Evolutionary conservation across 352 stramenopile species (phyloP).

Genomic region (Aphanomyces cochlioides): DNA sequence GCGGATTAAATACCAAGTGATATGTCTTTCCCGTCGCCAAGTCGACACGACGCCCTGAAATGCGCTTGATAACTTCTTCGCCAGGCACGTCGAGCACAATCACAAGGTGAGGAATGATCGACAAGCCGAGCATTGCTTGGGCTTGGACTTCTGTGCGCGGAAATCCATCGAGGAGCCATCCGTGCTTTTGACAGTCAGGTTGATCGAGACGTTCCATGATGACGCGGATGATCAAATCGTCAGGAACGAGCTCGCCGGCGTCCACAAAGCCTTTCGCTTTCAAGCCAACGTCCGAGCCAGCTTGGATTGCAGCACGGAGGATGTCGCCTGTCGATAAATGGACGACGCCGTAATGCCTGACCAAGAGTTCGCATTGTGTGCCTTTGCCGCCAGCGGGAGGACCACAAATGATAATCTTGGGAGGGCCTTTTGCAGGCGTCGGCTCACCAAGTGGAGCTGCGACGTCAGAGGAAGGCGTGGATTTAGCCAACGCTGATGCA

Average conservation of each 20-base stretch:
- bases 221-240: constrained; percentile 89
- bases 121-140: constrained; percentile 46
- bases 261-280: constrained; percentile 91
- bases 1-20: constrained; percentile 72
- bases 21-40: constrained; percentile 72
- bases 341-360: constrained; percentile 82
- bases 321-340: constrained; percentile 93
- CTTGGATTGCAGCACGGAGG: constrained; percentile 81
- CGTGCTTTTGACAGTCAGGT: constrained; percentile 72
- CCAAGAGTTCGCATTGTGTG: constrained; percentile 91
- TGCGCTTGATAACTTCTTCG: constrained; percentile 69
- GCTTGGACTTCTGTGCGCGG: constrained; percentile 65
- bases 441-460: not conserved
- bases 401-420: constrained; percentile 84
- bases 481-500: not conserved
- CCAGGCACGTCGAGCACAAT: constrained; percentile 78
- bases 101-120: constrained; percentile 60
- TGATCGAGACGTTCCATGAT: constrained; percentile 74
- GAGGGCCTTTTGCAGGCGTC: constrained; percentile 22
- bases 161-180: constrained; percentile 91
- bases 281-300: constrained; percentile 48
- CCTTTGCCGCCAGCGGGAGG: constrained; percentile 91
- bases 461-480: not conserved
- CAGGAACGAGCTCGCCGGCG: constrained; percentile 84
- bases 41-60: constrained; percentile 87